Conservation (phyloP, 2,329 filamentous ascomycete species). For the Cladophialophora bantiana region DNA sequence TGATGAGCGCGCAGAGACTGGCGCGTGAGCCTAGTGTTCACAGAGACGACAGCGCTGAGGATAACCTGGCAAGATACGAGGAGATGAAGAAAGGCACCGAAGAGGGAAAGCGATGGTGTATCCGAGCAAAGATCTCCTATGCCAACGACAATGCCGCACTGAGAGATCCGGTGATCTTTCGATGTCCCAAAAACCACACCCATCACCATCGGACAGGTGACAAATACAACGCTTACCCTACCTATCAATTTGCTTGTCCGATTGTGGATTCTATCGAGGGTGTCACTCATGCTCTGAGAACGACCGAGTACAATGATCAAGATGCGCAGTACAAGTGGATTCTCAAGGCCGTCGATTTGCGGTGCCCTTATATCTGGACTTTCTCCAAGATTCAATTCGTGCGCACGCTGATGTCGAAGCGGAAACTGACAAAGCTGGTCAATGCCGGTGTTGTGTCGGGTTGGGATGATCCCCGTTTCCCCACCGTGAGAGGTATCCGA, state of each 20-base stretch:
- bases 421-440: conserved; percentile 60
- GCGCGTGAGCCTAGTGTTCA: conserved; percentile 81
- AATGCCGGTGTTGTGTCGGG: conserved; percentile 57
- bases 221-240: conserved; percentile 72
- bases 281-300: conserved; percentile 70
- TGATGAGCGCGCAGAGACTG: conserved; percentile 84
- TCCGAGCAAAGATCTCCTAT: conserved; percentile 90
- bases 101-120: conserved; percentile 84
- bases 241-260: conserved; percentile 71
- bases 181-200: conserved; percentile 72
- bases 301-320: conserved; percentile 65
- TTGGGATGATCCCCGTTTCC: conserved; percentile 61
- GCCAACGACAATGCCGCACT: conserved; percentile 95
- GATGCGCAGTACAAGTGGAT: conserved; percentile 62
- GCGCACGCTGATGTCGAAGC: conserved; percentile 58
- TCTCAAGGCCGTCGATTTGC: conserved; percentile 55
- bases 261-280: conserved; percentile 69
- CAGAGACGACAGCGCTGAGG: conserved; percentile 78
- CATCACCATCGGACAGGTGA: conserved; percentile 68
- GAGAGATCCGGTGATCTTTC: conserved; percentile 96
- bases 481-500: conserved; percentile 59
- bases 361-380: conserved; percentile 58
- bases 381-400: conserved; percentile 62
- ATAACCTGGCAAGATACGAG: conserved; percentile 84
- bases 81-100: conserved; percentile 89